Evolutionary conservation across 352 stramenopile species (phyloP).

Genomic region (Aphanomyces euteiches): DNA sequence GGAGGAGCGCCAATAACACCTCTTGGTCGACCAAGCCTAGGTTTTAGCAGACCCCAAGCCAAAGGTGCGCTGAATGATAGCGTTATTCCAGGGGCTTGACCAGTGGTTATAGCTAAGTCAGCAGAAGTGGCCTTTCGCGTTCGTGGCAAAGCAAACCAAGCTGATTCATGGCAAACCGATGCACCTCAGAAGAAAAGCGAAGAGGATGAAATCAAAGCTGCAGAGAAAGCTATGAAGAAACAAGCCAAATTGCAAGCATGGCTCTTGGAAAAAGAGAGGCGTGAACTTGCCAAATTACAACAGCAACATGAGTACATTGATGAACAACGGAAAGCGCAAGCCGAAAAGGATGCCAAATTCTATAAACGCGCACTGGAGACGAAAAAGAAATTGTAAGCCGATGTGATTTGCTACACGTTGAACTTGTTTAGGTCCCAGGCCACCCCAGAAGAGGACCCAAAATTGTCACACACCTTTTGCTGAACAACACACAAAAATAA

Average conservation of each 20-base stretch:
- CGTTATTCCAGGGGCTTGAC: background rate
- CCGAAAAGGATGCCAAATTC: constrained; percentile 29
- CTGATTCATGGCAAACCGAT: constrained; percentile 24
- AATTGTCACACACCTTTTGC: too few relatives aligned
- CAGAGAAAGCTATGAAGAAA: constrained; percentile 81
- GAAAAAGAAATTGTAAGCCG: constrained; percentile 23
- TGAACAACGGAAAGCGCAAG: constrained; percentile 17
- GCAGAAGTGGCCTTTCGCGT: constrained; percentile 63
- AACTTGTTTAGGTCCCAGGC: too few relatives aligned
- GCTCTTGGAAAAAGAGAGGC: constrained; percentile 85
- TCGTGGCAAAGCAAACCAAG: constrained; percentile 31
- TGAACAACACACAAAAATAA: too few relatives aligned
- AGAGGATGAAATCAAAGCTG: constrained; percentile 35
- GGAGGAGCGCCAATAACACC: background rate
- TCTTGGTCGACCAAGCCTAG: constrained; percentile 36
- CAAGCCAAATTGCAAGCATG: constrained; percentile 86
- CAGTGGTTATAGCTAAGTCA: too few relatives aligned
- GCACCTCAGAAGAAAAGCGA: constrained; percentile 30
- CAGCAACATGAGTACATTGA: constrained; percentile 46
- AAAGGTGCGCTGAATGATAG: constrained; percentile 15
- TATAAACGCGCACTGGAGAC: constrained; percentile 26
- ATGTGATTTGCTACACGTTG: too few relatives aligned
- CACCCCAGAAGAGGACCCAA: too few relatives aligned
- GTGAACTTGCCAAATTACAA: constrained; percentile 75
- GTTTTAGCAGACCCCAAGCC: background rate